Evolutionary conservation across 2,329 filamentous ascomycete species (phyloP), one percentile per base, ranked within the genome.

Genomic region (Phialemoniopsis sp.): DNA sequence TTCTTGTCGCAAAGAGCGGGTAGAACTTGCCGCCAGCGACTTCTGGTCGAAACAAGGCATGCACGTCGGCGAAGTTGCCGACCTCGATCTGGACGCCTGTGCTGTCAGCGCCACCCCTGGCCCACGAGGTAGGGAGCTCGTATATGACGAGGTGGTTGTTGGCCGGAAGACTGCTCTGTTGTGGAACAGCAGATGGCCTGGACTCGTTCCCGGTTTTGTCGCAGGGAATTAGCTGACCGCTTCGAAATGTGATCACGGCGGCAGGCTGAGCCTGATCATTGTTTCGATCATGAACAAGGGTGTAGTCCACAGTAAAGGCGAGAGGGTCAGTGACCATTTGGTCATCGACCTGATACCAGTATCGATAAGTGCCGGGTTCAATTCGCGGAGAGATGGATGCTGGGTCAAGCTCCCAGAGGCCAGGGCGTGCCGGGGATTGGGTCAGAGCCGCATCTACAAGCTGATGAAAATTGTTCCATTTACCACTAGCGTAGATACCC

Each of bases 381-480:
- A 50, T 34, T 4, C 32, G 16, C 3, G 48, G 46, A 4, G 38
- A 26, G 17, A 51, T 35, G 8, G 36, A n/a, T 2, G 21, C 32
- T 10, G 44, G 35, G 55, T 64, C 14, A 61, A 67, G 50, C 54
- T 70, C 32, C 68, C 68, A 42, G 56, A 62, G 45, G 64, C 66
- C 15, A 56, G 68, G 46, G 48, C 69, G 38, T 61, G 64, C 18
- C 59, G 68, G n/a, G 58, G 66, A 37, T 59, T 63, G 32, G 62
- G 59, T 44, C 55, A 72, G 33, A 58, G 66, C 21, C 26, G 44
- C 33, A 29, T 37, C 40, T 12, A 34, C 41, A 8, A 47, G 39
- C 34, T 45, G 36, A 10, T 32, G n/a, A 28, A 51, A 51, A 2
- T 16, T 14, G 7, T 32, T 34, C 3, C 13, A 30, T 12, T 15